Conservation (phyloP, 805 yeast genomes). For the Sporopachydermia quercuum region DNA sequence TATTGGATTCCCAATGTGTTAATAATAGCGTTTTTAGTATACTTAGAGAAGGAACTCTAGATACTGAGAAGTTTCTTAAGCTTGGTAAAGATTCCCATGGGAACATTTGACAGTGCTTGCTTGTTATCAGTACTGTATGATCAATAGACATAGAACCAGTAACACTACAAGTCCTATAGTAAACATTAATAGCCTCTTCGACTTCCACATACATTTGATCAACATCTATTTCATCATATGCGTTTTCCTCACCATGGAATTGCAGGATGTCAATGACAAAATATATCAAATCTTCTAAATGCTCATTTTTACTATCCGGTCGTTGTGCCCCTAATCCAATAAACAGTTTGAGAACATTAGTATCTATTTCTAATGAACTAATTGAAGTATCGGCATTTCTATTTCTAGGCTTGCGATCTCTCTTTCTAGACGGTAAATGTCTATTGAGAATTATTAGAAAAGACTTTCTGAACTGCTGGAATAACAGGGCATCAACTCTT, state of each 20-base stretch:
- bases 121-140: conserved; percentile 60
- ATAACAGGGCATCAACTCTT: conserved; percentile 13
- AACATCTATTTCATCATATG: conserved; percentile 51
- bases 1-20: too few relatives aligned
- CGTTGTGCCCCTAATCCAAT: conserved; percentile 25
- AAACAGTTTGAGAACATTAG: conserved; percentile 35
- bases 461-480: conserved; percentile 21
- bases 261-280: conserved; percentile 45
- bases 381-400: conserved; percentile 10
- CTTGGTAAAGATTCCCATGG: conserved; percentile 85
- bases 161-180: conserved; percentile 9
- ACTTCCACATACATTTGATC: conserved; percentile 38
- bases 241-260: conserved; percentile 49
- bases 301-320: conserved; percentile 20
- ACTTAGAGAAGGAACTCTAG: conserved; percentile 60
- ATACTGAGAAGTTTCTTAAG: conserved; percentile 38
- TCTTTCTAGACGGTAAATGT: conserved; percentile 33
- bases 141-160: neutral
- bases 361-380: conserved; percentile 22
- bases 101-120: conserved; percentile 45
- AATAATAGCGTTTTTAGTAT: conserved; percentile 25
- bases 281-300: conserved; percentile 48
- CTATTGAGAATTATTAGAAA: conserved; percentile 27
- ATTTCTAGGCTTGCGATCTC: conserved; percentile 12
- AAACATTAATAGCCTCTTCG: conserved; percentile 29